Evolutionary conservation across 306 rosid genomes (phyloP), one percentile per base, ranked within the genome.

Genomic region (Dalbergia cultrata): DNA sequence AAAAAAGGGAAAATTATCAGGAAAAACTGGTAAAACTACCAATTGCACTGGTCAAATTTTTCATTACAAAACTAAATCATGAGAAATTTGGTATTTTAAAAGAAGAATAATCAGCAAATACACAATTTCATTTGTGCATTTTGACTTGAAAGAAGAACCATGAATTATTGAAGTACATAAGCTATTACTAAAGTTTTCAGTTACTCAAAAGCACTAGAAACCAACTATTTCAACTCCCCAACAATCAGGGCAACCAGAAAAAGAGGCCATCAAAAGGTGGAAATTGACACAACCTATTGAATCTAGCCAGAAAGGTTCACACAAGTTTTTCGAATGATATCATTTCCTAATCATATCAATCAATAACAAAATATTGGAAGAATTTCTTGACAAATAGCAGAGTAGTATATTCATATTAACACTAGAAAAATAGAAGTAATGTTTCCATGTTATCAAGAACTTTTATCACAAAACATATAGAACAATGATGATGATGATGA

Each of bases 321-420:
- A 22, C 2, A 4, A 50, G 5, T 6, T 7, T 5, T 10, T 9
- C 2, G 3, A 68, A 69, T 11, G 53, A 37, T 0, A 11, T 18
- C 16, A 18, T 0, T 21, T 39, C 35, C 17, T 13, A 3, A 13
- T 5, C 41, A 50, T 22, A 37, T 39, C 31, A 80, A 63, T 35
- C 17, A 56, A 18, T 44, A 37, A 80, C 17, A 16, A 71, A 16
- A 33, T 4, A 43, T 16, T 0, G n/a, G 9, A 74, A 2, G 22
- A 61, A n/a, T 52, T 33, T n/a, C n/a, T 53, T 17, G 22, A 16
- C 50, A 43, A 84, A 66, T 50, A 45, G 21, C 21, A 63, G 74
- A 50, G 50, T 33, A 31, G 14, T 14, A 73, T 13, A 26, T 31
- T 22, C 35, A 19, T 1, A 22, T 61, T 49, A 9, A 69, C 56